Evolutionary conservation across 352 stramenopile genomes (phyloP).

Genomic region (Thalassiosira oceanica): DNA sequence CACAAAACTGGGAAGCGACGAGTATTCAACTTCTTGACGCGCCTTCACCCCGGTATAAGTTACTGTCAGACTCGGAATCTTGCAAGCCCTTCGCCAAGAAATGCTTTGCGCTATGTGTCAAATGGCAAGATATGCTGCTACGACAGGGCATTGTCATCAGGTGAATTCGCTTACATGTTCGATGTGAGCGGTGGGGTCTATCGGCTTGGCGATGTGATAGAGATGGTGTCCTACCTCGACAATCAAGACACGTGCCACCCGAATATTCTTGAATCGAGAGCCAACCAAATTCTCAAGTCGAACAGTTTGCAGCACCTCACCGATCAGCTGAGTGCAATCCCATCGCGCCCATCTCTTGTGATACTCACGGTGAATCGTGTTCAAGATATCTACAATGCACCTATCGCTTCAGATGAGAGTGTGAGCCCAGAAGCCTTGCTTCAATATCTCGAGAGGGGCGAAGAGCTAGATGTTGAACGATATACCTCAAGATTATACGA

Average conservation of each 20-base stretch:
- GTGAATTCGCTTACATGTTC: slow-evolving; percentile 86
- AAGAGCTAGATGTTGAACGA: slow-evolving; percentile 65
- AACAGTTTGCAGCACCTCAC: slow-evolving; percentile 15
- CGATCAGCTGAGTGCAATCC: slow-evolving; percentile 65
- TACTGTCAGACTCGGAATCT: slow-evolving; percentile 80
- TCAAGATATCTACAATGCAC: slow-evolving; percentile 82
- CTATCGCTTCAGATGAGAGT: slow-evolving; percentile 64
- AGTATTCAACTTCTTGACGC: slow-evolving; percentile 82
- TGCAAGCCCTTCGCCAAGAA: slow-evolving; percentile 64
- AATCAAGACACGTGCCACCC: slow-evolving; percentile 56
- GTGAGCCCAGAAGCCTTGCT: slow-evolving; percentile 28
- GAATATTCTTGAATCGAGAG: slow-evolving; percentile 78
- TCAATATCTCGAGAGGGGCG: slow-evolving; percentile 34
- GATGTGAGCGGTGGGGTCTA: slow-evolving; percentile 87
- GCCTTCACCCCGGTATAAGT: slow-evolving; percentile 82
- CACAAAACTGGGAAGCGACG: too few species aligned
- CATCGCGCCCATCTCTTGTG: slow-evolving; percentile 75
- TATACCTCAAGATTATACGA: slow-evolving; percentile 78
- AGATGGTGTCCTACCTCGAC: slow-evolving; percentile 50
- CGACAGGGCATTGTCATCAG: slow-evolving; percentile 11
- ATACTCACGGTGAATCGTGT: slow-evolving; percentile 87
- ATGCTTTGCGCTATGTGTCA: not conserved
- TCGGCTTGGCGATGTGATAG: slow-evolving; percentile 42
- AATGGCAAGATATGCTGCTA: slow-evolving; percentile 15
- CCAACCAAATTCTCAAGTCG: slow-evolving; percentile 65